Percentiles rank a stretch among this genome's conserved stretches.
These are phyloP conservation scores for Microdochium bolleyi DNA, from an alignment of 2,329 filamentous ascomycete species.

Conservation along the genomic window DNA sequence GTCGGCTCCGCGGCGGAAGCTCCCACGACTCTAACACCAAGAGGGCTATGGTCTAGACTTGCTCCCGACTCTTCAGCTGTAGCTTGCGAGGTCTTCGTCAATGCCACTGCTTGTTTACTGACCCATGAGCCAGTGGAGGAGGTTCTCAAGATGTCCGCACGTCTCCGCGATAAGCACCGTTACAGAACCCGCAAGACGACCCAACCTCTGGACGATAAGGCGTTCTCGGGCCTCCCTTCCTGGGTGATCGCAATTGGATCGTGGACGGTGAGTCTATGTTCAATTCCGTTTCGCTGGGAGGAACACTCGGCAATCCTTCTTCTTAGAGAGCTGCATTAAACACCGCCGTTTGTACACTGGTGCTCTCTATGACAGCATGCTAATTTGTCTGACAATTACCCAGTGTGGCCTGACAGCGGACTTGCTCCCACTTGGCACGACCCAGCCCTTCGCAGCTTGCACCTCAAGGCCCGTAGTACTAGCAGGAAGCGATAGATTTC, in stretches of 20 bases:
- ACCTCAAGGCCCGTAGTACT: not conserved
- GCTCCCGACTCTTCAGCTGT: not conserved
- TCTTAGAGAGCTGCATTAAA: too few relatives aligned
- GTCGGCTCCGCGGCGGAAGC: not conserved
- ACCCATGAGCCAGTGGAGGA: not conserved
- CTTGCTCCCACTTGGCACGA: not conserved
- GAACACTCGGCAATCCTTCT: too few relatives aligned
- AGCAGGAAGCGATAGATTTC: too few relatives aligned
- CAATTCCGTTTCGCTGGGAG: not conserved
- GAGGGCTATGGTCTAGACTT: not conserved
- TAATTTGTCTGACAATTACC: not conserved
- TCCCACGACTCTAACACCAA: not conserved
- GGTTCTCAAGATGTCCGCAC: not conserved
- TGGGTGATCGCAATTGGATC: not conserved
- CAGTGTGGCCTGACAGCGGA: not conserved
- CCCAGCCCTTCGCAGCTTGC: not conserved
- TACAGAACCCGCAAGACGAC: not conserved
- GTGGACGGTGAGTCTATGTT: not conserved
- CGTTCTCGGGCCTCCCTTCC: not conserved
- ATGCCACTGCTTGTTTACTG: not conserved
- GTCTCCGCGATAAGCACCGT: not conserved
- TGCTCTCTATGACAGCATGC: not conserved
- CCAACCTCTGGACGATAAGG: not conserved
- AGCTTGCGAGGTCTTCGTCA: not conserved
- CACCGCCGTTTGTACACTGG: too few relatives aligned